A percentile compares a stretch with the other conserved stretches of the same genome.
Conservation (phyloP, 2,329 filamentous ascomycete species). For the Penicillium sp. region DNA sequence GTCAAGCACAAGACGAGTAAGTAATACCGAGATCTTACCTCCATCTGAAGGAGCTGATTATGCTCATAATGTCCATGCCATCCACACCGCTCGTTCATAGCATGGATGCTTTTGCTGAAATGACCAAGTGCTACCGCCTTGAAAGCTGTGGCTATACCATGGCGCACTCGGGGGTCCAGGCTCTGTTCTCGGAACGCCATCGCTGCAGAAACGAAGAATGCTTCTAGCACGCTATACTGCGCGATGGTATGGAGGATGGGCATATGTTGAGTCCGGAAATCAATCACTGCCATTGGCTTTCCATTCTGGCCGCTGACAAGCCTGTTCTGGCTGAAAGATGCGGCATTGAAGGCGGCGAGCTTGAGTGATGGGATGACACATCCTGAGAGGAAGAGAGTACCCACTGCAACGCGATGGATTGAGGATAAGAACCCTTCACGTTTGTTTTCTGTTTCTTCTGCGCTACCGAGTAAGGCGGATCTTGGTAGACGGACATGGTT, state of each 20-base stretch:
- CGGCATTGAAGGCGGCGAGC: background rate
- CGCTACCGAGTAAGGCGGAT: constrained; percentile 31
- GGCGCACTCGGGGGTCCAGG: constrained; percentile 12
- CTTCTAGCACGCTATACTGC: background rate
- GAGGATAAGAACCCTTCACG: constrained; percentile 29
- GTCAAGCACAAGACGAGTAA: background rate
- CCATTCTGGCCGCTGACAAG: background rate
- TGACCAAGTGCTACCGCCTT: constrained; percentile 15
- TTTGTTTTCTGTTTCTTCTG: constrained; percentile 15
- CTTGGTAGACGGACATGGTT: constrained; percentile 30
- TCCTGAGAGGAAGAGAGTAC: constrained; percentile 4
- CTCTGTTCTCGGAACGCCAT: constrained; percentile 37
- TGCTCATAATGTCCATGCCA: constrained; percentile 15
- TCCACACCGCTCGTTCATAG: constrained; percentile 14
- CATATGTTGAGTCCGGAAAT: background rate
- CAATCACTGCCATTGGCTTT: background rate
- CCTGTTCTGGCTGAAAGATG: constrained; percentile 1
- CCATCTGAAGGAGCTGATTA: constrained; percentile 10
- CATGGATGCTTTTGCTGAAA: constrained; percentile 8
- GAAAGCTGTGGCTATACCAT: constrained; percentile 12
- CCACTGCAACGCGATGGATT: constrained; percentile 10
- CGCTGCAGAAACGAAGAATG: constrained; percentile 9
- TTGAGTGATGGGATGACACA: constrained; percentile 1
- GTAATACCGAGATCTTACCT: constrained; percentile 3
- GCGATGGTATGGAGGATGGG: background rate